Evolutionary conservation across 345 rosid species (phyloP).

Genomic region (Boechera stricta): DNA sequence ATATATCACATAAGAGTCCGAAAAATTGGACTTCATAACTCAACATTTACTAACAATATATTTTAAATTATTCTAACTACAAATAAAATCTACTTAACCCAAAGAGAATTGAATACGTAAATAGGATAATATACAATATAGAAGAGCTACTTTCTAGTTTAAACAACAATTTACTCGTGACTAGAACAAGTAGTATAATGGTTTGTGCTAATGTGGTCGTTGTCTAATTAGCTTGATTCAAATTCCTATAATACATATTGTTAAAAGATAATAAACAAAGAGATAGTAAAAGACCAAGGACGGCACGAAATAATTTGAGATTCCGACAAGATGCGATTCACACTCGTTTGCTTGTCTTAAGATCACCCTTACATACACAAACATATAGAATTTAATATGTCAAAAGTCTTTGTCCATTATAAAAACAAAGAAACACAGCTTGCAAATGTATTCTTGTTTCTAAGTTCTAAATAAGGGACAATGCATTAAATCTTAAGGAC

Average conservation of each 20-base stretch:
- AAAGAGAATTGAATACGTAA: no score
- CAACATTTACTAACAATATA: no score
- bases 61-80: no score
- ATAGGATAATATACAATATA: neutral
- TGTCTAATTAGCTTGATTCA: neutral
- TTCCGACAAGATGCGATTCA: constrained; percentile 13
- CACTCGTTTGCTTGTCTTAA: constrained; percentile 10
- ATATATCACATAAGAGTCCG: no score
- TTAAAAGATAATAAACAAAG: neutral
- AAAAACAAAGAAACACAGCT: neutral
- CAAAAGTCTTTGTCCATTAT: neutral
- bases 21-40: no score
- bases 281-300: constrained; percentile 5
- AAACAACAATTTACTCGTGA: neutral
- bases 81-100: no score
- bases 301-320: constrained; percentile 4
- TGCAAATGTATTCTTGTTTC: neutral
- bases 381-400: neutral
- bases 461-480: neutral
- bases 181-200: neutral
- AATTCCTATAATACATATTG: neutral
- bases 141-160: neutral
- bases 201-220: neutral
- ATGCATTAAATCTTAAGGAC: neutral
- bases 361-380: constrained; percentile 4